Base-by-base conservation (phyloP, 441 rosid species). In the Erysimum cheiri region DNA sequence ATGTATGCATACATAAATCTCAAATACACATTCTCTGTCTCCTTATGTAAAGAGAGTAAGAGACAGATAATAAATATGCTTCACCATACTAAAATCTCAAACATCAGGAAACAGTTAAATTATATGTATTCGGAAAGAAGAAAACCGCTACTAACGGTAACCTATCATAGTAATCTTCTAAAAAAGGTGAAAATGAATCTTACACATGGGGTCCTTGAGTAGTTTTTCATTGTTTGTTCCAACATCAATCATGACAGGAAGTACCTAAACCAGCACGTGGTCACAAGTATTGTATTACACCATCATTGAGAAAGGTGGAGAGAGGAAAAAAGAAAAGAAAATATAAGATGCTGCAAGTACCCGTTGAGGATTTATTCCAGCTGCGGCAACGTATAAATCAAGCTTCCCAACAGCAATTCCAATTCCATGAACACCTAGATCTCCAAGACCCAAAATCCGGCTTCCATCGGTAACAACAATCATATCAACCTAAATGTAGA, bases 381-480 rank as follows among this genome's bases (percentile, higher is more conserved):
- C 99, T 54, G 99, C 99, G 59, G 98, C 99, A 60, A 96, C 99
- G 65, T 96, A 96, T 66, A 96, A 75, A 82, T 96, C 99, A 72
- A 96, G 89, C 85, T 96, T 96, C 73, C 99, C 99, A 31, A 96
- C 86, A 35, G 98, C 80, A 78, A 92, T 96, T 70, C 96, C 99
- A 80, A 92, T 96, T 70, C 99, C 98, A 71, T 96, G 99, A 72
- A 92, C 88, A 75, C 99, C 99, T 67, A 96, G 89, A 80, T 96
- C 99, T 75, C 99, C 99, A 78, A 96, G 98, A 69, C 99, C 98
- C 81, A 96, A 72, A 78, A 96, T 88, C 83, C 99, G 86, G 85
- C 99, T 96, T 81, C 99, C 99, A 85, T 96, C 98, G 3, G 99
- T 95, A 60, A 92, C 96, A 76, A 96, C 99, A 81, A 96, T 91